phyloP scores from a whole-genome alignment of 129 eudicot species.

The Tagetes erecta region DNA sequence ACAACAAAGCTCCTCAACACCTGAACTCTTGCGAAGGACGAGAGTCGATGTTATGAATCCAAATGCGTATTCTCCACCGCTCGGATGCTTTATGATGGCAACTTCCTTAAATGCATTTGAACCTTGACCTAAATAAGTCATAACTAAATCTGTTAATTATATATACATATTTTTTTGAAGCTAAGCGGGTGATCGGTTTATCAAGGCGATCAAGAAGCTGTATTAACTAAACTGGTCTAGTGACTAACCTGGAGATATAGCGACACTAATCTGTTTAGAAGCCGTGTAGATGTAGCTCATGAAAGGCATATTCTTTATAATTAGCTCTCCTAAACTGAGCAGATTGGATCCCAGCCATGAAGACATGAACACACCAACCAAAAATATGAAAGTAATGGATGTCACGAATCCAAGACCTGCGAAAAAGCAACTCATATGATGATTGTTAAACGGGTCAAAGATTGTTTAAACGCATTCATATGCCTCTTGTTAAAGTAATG shows the following conservation, averaged over 20 bases:
- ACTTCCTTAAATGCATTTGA: constrained; percentile 87
- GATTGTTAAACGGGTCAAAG: background rate
- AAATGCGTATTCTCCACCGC: constrained; percentile 68
- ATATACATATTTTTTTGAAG: background rate
- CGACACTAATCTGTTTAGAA: constrained; percentile 79
- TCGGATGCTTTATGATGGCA: constrained; percentile 78
- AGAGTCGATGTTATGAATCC: constrained; percentile 80
- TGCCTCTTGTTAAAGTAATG: background rate
- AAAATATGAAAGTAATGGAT: constrained; percentile 71
- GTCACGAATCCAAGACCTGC: constrained; percentile 85
- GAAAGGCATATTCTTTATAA: constrained; percentile 76
- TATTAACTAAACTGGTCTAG: background rate
- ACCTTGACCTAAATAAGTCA: constrained; percentile 24
- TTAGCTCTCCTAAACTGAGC: constrained; percentile 68
- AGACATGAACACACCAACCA: constrained; percentile 88
- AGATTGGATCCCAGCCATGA: constrained; percentile 85
- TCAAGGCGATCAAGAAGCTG: too few relatives aligned
- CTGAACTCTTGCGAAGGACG: constrained; percentile 51
- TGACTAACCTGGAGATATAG: constrained; percentile 77
- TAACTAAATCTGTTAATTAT: background rate
- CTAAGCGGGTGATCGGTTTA: background rate
- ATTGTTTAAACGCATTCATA: background rate
- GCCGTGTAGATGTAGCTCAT: constrained; percentile 76
- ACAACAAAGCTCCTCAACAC: constrained; percentile 74
- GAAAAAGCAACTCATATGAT: background rate